phyloP scores from a whole-genome alignment of 768 basidiomycete species.

The Tephrocybe sp. region DNA sequence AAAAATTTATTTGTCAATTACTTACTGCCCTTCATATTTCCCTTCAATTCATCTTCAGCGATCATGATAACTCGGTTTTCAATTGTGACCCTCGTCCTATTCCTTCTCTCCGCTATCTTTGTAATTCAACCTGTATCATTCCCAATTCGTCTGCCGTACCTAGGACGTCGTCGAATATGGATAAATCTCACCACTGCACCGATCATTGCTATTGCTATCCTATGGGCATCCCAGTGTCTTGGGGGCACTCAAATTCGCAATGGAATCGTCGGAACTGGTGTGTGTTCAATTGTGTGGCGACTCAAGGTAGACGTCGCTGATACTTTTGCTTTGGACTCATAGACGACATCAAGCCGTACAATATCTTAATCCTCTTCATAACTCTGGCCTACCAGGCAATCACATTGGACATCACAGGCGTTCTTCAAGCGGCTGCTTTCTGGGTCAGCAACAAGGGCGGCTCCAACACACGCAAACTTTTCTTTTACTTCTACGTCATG shows the following conservation, averaged over 20 bases:
- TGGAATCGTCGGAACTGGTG: constrained; percentile 64
- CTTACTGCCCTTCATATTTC: background rate
- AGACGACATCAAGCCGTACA: constrained; percentile 84
- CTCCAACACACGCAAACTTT: constrained; percentile 68
- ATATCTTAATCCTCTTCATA: constrained; percentile 92
- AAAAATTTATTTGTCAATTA: no score
- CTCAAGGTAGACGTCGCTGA: constrained; percentile 6
- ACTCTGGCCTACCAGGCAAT: constrained; percentile 93
- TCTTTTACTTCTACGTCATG: constrained; percentile 82
- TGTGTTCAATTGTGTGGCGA: constrained; percentile 13
- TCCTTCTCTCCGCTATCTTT: constrained; percentile 47
- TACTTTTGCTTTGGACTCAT: background rate
- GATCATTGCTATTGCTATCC: constrained; percentile 45
- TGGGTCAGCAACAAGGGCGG: constrained; percentile 87
- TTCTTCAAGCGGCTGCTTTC: constrained; percentile 86
- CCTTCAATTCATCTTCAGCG: background rate
- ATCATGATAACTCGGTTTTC: constrained; percentile 41
- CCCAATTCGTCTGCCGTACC: constrained; percentile 25
- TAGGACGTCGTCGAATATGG: constrained; percentile 22
- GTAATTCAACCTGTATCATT: constrained; percentile 43
- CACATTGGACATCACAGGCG: constrained; percentile 86
- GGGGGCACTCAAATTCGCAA: constrained; percentile 52
- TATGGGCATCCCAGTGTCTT: constrained; percentile 52
- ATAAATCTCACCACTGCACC: constrained; percentile 44
- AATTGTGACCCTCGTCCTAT: constrained; percentile 47